Base-by-base conservation (phyloP, 495 filamentous ascomycete species). In the Penicillium steckii region DNA sequence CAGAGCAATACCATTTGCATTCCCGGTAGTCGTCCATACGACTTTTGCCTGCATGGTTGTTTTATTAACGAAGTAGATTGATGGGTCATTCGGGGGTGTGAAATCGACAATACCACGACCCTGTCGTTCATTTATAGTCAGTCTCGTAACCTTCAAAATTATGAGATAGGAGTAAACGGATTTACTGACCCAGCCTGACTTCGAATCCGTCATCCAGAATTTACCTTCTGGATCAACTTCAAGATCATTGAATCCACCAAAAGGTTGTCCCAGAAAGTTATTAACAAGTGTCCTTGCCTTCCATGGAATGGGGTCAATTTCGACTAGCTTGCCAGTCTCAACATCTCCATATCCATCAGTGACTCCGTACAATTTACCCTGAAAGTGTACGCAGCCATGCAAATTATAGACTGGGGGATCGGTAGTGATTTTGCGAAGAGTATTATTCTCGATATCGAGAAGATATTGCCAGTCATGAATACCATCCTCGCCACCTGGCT, bases 21-120 rank as follows among this genome's bases (percentile, higher is more conserved):
- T 95, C 49, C 83, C 79, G 35, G 86, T 86, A 4, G 90, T 91
- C 66, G 89, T 89, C 64, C 94, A 89, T 85, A 73, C 69, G 24
- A 68, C 68, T 53, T 61, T 76, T 23, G 68, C 67, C 53, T 60
- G 64, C 57, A 83, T 85, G 61, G 88, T 90, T 5, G 44, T 47
- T 33, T 46, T 24, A 32, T 64, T 61, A 55, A 65, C 58, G 48
- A 61, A 66, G 59, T 64, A 66, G 35, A 62, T 58, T 38, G 65
- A 64, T 26, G 67, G 67, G 53, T 53, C 48, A 46, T 53, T 70
- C 5, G 53, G 67, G 13, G 57, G 56, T 29, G 51, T 48, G 33
- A 54, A 51, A 10, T 41, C 18, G 7, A 52, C 35, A 22, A 59
- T 55, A 13, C 33, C 46, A 26, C 47, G 50, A 2, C 56, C 56